These are phyloP conservation scores for Meripilus lineatus DNA, from an alignment of 1,284 basidiomycete species.

Conservation along the genomic window DNA sequence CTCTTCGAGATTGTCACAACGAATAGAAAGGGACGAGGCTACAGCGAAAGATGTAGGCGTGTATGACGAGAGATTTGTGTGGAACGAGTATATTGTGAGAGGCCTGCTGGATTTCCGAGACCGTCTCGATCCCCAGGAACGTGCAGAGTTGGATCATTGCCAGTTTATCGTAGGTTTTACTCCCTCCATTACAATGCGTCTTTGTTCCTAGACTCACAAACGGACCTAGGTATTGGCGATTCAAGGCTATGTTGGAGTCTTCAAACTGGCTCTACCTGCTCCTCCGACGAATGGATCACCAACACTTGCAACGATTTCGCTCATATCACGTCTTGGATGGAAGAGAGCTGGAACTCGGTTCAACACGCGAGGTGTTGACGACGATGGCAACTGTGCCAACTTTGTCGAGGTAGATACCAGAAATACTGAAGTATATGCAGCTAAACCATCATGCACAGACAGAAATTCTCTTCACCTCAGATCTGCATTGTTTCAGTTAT, in stretches of 20 bases:
- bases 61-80: slow-evolving; percentile 82
- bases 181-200: not conserved
- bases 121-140: slow-evolving; percentile 63
- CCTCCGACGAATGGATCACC: slow-evolving; percentile 69
- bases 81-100: slow-evolving; percentile 82
- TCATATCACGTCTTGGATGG: slow-evolving; percentile 89
- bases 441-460: slow-evolving; percentile 72
- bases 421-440: slow-evolving; percentile 9
- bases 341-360: slow-evolving; percentile 96
- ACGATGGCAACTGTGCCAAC: slow-evolving; percentile 96
- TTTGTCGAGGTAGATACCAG: slow-evolving; percentile 79
- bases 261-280: slow-evolving; percentile 64
- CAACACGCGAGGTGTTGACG: slow-evolving; percentile 96
- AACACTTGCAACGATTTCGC: slow-evolving; percentile 62
- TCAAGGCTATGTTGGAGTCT: slow-evolving; percentile 86
- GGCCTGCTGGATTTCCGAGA: slow-evolving; percentile 80
- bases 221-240: slow-evolving; percentile 72
- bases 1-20: slow-evolving; percentile 71
- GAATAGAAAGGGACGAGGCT: slow-evolving; percentile 49
- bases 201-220: not conserved
- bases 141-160: slow-evolving; percentile 68
- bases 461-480: slow-evolving; percentile 85
- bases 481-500: slow-evolving; percentile 84
- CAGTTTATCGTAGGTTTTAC: slow-evolving; percentile 68
- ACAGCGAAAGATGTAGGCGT: slow-evolving; percentile 50